Evolutionary conservation across 805 yeast species (phyloP).

Genomic region (Schizosaccharomyces osmophilus): DNA sequence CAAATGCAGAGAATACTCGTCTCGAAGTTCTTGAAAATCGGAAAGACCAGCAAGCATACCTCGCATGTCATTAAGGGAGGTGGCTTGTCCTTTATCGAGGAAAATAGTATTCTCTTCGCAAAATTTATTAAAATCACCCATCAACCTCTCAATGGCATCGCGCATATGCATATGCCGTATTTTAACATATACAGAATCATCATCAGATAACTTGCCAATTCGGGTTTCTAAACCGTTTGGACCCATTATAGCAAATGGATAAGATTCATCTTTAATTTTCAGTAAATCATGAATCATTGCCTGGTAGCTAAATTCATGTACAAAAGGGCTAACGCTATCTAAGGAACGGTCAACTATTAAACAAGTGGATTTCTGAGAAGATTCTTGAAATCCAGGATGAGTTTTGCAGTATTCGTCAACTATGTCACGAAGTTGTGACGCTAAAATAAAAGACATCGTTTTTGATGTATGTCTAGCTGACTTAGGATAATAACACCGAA

Average conservation of each 20-base stretch:
- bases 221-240: conserved; percentile 20
- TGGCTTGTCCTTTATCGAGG: conserved; percentile 27
- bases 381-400: conserved; percentile 39
- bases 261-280: conserved; percentile 21
- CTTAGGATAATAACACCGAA: conserved; percentile 43
- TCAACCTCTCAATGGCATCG: conserved; percentile 41
- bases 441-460: conserved; percentile 41
- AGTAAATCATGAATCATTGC: conserved; percentile 69
- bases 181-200: conserved; percentile 48
- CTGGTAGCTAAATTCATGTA: conserved; percentile 79
- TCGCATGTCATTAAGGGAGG: conserved; percentile 47
- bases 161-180: conserved; percentile 53
- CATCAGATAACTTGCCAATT: conserved; percentile 27
- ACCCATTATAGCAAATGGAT: conserved; percentile 18
- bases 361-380: conserved; percentile 30
- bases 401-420: conserved; percentile 53
- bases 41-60: conserved; percentile 32
- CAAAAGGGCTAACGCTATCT: conserved; percentile 58
- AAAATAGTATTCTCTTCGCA: conserved; percentile 50
- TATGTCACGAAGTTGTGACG: conserved; percentile 41
- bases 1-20: conserved; percentile 15
- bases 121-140: conserved; percentile 35
- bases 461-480: conserved; percentile 28
- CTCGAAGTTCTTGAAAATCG: conserved; percentile 15
- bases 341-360: conserved; percentile 61